Conservation (phyloP, 805 yeast genomes). For the Candida taoyuanica region DNA sequence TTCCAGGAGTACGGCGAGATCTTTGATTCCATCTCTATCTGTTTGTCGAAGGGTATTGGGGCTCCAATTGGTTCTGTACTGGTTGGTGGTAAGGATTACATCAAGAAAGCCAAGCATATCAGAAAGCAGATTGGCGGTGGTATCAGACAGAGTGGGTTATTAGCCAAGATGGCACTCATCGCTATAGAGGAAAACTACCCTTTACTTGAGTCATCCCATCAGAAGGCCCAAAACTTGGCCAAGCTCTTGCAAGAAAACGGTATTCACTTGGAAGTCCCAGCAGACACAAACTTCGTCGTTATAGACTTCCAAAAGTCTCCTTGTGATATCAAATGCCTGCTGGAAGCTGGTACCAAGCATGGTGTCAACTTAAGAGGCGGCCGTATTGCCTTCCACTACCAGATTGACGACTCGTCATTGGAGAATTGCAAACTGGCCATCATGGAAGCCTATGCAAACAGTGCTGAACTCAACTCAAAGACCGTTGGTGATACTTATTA, state of each 20-base stretch:
- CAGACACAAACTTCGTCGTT: conserved; percentile 80
- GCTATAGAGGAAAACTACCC: conserved; percentile 70
- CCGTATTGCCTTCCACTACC: conserved; percentile 10
- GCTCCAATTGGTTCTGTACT: conserved; percentile 91
- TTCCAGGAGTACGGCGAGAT: conserved; percentile 65
- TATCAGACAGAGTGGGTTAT: conserved; percentile 80
- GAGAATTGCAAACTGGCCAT: conserved; percentile 55
- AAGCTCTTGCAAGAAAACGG: conserved; percentile 48
- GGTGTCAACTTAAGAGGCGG: conserved; percentile 37
- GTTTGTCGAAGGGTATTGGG: conserved; percentile 85
- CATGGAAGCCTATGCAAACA: conserved; percentile 44
- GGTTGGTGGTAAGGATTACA: conserved; percentile 59
- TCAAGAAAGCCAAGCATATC: conserved; percentile 74
- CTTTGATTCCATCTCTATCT: conserved; percentile 86
- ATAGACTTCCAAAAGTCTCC: conserved; percentile 45
- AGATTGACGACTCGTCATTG: conserved; percentile 35
- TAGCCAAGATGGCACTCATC: conserved; percentile 73
- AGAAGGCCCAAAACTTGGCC: conserved; percentile 46
- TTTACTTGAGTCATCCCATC: conserved; percentile 43
- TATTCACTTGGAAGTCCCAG: conserved; percentile 64
- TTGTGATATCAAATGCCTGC: conserved; percentile 53
- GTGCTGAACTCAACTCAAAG: conserved; percentile 5
- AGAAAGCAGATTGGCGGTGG: conserved; percentile 94
- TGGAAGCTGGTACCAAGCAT: conserved; percentile 51
- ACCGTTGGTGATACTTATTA: conserved; percentile 3